These are phyloP conservation scores for Onygena corvina DNA, from an alignment of 2,329 filamentous ascomycete species.

Conservation along the genomic window DNA sequence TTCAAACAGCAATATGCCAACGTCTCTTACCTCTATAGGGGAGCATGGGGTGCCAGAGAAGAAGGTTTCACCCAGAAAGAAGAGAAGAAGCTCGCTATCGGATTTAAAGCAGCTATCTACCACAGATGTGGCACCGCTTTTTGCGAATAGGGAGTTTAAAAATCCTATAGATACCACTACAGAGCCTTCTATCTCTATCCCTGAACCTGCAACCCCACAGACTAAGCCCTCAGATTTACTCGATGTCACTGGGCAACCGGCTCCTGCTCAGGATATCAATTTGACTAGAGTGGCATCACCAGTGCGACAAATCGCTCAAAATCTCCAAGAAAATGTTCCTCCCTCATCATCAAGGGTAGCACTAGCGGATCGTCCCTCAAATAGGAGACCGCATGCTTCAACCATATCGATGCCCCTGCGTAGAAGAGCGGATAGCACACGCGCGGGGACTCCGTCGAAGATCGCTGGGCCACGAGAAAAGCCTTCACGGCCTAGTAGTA, in stretches of 20 bases:
- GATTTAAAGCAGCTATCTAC: constrained; percentile 63
- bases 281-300: constrained; percentile 23
- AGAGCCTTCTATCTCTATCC: constrained; percentile 14
- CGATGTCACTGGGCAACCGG: not conserved
- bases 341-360: constrained; percentile 26
- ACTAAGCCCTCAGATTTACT: not conserved
- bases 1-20: constrained; percentile 35
- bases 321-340: constrained; percentile 29
- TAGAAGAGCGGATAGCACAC: constrained; percentile 32
- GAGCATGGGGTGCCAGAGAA: constrained; percentile 39
- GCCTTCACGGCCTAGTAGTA: not conserved
- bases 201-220: constrained; percentile 11
- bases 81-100: constrained; percentile 81
- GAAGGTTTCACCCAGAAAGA: constrained; percentile 49
- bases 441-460: not conserved
- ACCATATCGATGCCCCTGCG: constrained; percentile 27
- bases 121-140: constrained; percentile 37
- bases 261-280: constrained; percentile 11
- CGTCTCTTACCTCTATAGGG: constrained; percentile 41
- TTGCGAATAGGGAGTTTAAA: constrained; percentile 26
- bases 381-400: constrained; percentile 24
- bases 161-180: constrained; percentile 30
- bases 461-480: constrained; percentile 2
- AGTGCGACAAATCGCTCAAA: constrained; percentile 8
- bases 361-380: constrained; percentile 25